phyloP scores from a whole-genome alignment of 2,329 filamentous ascomycete genomes.

The Colletotrichum tabaci region DNA sequence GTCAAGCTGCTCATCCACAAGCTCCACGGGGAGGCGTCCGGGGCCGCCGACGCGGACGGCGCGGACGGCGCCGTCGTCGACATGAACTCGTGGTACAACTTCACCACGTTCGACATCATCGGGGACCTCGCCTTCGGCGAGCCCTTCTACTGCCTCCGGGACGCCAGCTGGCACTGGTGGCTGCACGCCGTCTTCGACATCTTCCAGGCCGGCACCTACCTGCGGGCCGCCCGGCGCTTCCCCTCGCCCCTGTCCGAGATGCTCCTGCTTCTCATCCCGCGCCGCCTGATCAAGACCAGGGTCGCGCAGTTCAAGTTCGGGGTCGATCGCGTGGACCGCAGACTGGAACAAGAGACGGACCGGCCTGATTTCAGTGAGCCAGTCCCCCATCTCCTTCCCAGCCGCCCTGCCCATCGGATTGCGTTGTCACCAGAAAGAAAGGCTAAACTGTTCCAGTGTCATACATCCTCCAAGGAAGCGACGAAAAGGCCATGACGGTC shows the following conservation, averaged over 20 bases:
- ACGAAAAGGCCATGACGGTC: conserved; percentile 31
- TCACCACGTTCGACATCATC: conserved; percentile 51
- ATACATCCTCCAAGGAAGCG: conserved; percentile 33
- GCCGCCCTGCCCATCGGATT: no score
- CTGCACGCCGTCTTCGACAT: conserved; percentile 47
- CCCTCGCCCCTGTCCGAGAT: conserved; percentile 30
- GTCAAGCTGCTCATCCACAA: conserved; percentile 47
- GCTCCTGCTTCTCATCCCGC: conserved; percentile 31
- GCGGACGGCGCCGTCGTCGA: conserved; percentile 37
- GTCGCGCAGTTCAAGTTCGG: conserved; percentile 38
- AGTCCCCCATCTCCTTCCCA: no score
- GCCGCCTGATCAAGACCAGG: conserved; percentile 35
- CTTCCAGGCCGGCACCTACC: conserved; percentile 37
- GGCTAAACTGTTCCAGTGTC: conserved; percentile 18
- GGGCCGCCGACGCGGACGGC: conserved; percentile 12
- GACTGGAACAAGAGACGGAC: conserved; percentile 29
- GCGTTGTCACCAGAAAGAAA: no score
- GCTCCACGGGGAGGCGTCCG: conserved; percentile 39
- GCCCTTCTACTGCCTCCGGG: conserved; percentile 48
- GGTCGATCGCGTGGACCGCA: conserved; percentile 28
- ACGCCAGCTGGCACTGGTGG: conserved; percentile 47
- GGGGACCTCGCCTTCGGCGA: conserved; percentile 51
- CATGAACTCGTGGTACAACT: conserved; percentile 49
- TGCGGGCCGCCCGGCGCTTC: conserved; percentile 36
- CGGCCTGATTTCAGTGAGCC: conserved; percentile 33